Base-by-base conservation (phyloP, 2,329 filamentous ascomycete species). In the Xylariaceae sp. region DNA sequence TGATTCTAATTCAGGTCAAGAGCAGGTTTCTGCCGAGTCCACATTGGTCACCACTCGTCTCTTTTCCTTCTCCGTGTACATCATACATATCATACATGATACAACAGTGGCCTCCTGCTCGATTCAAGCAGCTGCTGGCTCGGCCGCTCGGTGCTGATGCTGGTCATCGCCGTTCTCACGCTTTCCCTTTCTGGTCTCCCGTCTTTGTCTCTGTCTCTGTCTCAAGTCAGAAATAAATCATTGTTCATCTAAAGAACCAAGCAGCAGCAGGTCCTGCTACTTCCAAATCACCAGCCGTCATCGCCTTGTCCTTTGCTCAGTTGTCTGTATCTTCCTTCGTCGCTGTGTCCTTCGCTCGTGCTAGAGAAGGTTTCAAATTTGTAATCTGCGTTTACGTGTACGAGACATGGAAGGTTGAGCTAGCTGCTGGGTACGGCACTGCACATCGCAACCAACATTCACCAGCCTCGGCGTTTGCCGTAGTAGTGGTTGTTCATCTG, bases 41-140 rank as follows among this genome's bases (percentile, higher is more conserved):
- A 36, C 34, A 28, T 52, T 39, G 53, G 34, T 34, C 28, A 29
- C 5, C 47, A 37, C 39, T 43, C 54, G 33, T 43, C 31, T 44
- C 43, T 51, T 37, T 33, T n/a, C 26, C 40, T 37, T 23, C 43
- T 50, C 53, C 41, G 53, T 28, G 52, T 50, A 49, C 46, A 56
- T 62, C 56, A 52, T 59, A 59, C 59, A 50, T 59, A 39, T 49
- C 50, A 54, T 17, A 47, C 21, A 37, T 23, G n/a, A 39, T 49
- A 24, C 43, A 46, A 34, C 17, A 37, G 48, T 37, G 46, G 39
- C 47, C 54, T 58, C 54, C 49, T 56, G 17, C 21, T 11, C 16
- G 28, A 31, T 41, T 21, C 41, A 45, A 28, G 21, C 16, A 4
- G 9, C 34, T 53, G 39, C 44, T 58, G 49, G 40, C 31, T 17